Conservation (phyloP, 805 yeast genomes). For the Zygoascus bituminiphila region DNA sequence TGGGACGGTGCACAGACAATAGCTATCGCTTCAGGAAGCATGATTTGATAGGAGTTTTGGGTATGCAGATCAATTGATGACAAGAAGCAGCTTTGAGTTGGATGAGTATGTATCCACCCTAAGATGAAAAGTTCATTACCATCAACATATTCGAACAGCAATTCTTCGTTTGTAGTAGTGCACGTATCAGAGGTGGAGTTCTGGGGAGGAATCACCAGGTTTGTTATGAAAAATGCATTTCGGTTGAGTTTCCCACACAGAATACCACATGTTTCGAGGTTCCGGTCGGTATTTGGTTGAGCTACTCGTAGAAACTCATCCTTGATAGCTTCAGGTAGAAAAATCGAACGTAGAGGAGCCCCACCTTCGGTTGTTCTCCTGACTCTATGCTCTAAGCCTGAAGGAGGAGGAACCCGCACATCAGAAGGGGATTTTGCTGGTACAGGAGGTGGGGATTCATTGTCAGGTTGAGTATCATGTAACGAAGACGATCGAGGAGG, state of each 20-base stretch:
- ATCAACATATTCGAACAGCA: conserved; percentile 48
- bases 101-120: conserved; percentile 73
- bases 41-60: conserved; percentile 57
- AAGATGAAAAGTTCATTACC: conserved; percentile 48
- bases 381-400: conserved; percentile 17
- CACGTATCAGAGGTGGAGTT: conserved; percentile 57
- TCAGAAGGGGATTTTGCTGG: conserved; percentile 3
- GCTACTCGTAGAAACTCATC: conserved; percentile 41
- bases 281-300: conserved; percentile 38
- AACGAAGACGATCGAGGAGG: not conserved
- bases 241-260: conserved; percentile 53
- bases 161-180: conserved; percentile 51
- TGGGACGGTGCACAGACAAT: conserved; percentile 54
- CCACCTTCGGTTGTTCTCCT: conserved; percentile 47
- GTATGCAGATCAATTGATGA: conserved; percentile 62
- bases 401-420: not conserved
- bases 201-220: conserved; percentile 55
- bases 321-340: conserved; percentile 40
- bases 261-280: conserved; percentile 60
- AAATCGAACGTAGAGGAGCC: conserved; percentile 43
- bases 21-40: conserved; percentile 64
- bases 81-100: conserved; percentile 62
- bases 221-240: conserved; percentile 56
- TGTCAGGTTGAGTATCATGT: not conserved
- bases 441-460: conserved; percentile 1